phyloP scores from a whole-genome alignment of 2,329 filamentous ascomycete genomes.

The Diaporthe humulicola region DNA sequence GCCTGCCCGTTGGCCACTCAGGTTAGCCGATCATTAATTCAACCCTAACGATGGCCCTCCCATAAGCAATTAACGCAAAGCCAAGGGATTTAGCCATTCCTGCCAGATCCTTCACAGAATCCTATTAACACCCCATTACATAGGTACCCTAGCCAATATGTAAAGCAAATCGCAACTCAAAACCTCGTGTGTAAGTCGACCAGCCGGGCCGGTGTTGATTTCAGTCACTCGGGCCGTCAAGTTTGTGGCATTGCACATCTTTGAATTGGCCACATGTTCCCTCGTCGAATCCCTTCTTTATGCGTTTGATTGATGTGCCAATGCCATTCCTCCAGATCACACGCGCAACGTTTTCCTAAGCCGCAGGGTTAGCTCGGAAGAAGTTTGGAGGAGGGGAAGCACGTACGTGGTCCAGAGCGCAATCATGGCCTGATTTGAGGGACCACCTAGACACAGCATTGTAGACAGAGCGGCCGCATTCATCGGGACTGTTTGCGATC shows the following conservation, averaged over 20 bases:
- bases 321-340: background rate
- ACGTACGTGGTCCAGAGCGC: background rate
- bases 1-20: background rate
- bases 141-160: no score
- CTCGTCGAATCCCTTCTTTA: background rate
- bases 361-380: background rate
- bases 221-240: background rate
- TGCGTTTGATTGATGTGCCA: fast-evolving
- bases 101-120: background rate
- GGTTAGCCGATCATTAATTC: background rate
- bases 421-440: background rate
- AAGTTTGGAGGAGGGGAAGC: background rate
- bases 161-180: background rate
- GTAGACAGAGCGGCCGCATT: background rate
- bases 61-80: background rate
- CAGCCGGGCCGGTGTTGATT: background rate
- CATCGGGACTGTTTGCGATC: fast-evolving
- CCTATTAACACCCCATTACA: background rate
- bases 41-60: background rate
- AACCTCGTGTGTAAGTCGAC: background rate
- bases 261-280: background rate
- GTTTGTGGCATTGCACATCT: background rate
- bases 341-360: background rate
- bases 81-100: background rate
- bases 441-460: background rate